Conservation (phyloP, 2,329 filamentous ascomycete genomes). For the Didymella keratinophila region DNA sequence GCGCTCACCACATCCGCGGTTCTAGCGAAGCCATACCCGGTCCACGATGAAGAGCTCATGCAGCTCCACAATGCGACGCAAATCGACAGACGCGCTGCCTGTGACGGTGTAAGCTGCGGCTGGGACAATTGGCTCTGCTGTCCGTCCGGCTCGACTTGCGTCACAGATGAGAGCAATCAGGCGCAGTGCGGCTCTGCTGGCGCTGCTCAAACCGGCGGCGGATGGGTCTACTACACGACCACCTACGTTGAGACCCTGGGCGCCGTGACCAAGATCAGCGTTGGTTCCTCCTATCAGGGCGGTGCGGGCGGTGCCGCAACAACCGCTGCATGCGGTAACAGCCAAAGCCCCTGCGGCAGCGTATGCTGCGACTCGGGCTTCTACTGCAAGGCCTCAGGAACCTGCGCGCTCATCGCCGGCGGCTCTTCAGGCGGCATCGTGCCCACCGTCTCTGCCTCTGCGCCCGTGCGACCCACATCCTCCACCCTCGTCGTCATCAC, state of each 20-base stretch:
- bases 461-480: constrained; percentile 59
- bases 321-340: constrained; percentile 55
- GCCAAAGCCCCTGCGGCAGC: constrained; percentile 68
- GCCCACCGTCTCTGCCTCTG: constrained; percentile 57
- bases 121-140: constrained; percentile 50
- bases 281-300: constrained; percentile 56
- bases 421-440: constrained; percentile 56
- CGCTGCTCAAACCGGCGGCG: constrained; percentile 46
- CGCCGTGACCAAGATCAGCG: constrained; percentile 61
- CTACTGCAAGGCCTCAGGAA: constrained; percentile 65
- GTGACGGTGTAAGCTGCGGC: constrained; percentile 40
- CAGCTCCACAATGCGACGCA: constrained; percentile 43
- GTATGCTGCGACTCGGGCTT: constrained; percentile 76
- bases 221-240: constrained; percentile 65
- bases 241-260: constrained; percentile 63
- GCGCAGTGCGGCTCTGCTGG: constrained; percentile 45
- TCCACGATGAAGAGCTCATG: constrained; percentile 37
- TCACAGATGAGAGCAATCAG: constrained; percentile 45
- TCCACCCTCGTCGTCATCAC: constrained; percentile 62
- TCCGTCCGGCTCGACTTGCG: constrained; percentile 38
- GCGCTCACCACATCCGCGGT: constrained; percentile 59
- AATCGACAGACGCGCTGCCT: constrained; percentile 32
- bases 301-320: constrained; percentile 26
- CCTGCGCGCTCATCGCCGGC: constrained; percentile 65
- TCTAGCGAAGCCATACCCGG: constrained; percentile 51